A percentile compares a stretch with the other conserved stretches of the same genome.
phyloP scores from a whole-genome alignment of 2,329 filamentous ascomycete genomes.

The Xylariaceae sp. region DNA sequence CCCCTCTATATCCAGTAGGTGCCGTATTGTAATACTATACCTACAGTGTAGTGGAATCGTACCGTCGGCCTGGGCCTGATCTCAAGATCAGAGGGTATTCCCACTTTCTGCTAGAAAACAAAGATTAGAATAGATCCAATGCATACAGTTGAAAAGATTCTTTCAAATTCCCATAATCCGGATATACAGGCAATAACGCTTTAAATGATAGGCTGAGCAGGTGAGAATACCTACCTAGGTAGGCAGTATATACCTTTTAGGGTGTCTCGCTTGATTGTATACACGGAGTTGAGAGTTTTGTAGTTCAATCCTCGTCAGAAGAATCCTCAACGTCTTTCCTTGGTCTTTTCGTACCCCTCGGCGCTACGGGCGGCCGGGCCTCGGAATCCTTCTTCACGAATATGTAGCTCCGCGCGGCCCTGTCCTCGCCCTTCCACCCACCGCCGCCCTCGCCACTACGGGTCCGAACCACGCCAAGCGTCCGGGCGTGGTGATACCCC shows the following conservation, averaged over 20 bases:
- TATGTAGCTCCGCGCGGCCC: conserved; percentile 53
- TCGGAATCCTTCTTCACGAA: conserved; percentile 56
- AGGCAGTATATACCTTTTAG: not conserved
- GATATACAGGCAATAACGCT: not conserved
- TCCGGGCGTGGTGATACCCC: conserved; percentile 68
- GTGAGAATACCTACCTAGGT: not conserved
- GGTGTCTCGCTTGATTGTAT: not conserved
- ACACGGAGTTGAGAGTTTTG: not conserved
- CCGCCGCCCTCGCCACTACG: conserved; percentile 40
- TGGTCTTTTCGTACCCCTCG: conserved; percentile 29
- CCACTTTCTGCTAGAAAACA: no score
- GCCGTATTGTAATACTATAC: no score
- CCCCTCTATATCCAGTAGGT: no score
- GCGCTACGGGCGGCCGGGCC: conserved; percentile 13
- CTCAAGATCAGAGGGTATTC: no score
- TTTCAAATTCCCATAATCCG: not conserved
- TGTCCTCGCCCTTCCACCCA: conserved; percentile 48
- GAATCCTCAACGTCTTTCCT: conserved; percentile 27
- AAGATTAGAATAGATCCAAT: not conserved
- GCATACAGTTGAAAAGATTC: not conserved
- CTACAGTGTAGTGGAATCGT: no score
- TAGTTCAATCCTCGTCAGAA: conserved; percentile 25
- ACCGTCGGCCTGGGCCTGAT: no score
- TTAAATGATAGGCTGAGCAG: not conserved
- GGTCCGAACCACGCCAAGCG: conserved; percentile 58